phyloP scores from a whole-genome alignment of 1,284 basidiomycete genomes.

The Ustilago bromivora region DNA sequence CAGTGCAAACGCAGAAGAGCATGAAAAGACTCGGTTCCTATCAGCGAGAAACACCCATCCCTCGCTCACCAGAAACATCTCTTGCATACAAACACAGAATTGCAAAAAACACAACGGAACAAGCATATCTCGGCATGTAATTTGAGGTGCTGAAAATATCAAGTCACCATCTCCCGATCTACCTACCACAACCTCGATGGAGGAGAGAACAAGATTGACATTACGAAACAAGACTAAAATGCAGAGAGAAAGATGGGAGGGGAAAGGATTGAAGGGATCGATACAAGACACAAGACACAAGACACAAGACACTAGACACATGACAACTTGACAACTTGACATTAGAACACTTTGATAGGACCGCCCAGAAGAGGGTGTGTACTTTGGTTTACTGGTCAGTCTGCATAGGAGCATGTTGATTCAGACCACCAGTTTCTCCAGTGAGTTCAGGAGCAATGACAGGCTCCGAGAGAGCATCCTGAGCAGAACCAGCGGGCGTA shows the following conservation, averaged over 20 bases:
- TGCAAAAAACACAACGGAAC: background rate
- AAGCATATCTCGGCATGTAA: background rate
- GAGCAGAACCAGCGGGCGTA: background rate
- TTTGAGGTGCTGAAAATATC: background rate
- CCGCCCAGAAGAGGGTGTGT: no score
- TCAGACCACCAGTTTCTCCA: conserved; percentile 3
- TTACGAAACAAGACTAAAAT: conserved; percentile 2
- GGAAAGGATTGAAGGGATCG: background rate
- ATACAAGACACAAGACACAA: background rate
- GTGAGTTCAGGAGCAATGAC: conserved; percentile 20
- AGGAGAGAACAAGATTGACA: background rate
- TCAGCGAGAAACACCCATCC: background rate
- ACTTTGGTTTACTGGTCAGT: conserved; percentile 12
- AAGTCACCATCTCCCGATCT: background rate
- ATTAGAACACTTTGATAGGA: background rate
- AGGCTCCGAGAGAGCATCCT: background rate
- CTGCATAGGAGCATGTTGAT: conserved; percentile 23
- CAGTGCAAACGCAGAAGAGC: no score
- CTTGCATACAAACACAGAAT: background rate
- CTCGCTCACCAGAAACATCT: background rate
- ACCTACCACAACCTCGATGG: background rate
- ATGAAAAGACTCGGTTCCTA: no score
- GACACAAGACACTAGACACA: background rate
- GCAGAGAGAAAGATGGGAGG: background rate
- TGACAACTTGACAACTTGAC: no score